Base-by-base conservation (phyloP, 2,329 filamentous ascomycete species). In the Colletotrichum sp. region DNA sequence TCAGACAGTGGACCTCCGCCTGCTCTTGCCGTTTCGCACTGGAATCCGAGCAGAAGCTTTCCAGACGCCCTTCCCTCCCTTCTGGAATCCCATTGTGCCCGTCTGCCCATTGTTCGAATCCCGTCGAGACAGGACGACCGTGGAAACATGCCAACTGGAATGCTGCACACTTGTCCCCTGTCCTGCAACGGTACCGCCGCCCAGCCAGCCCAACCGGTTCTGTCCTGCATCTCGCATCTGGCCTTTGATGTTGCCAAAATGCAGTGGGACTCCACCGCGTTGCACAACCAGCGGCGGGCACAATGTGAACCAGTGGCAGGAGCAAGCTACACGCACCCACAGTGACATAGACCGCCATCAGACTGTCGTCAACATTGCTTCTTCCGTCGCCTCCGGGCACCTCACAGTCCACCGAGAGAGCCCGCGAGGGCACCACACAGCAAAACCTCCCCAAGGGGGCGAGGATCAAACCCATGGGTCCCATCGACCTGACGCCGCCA, bases 381-480 rank as follows among this genome's bases (percentile, higher is more conserved):
- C 62, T 59, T 49, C 24, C 28, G 57, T 69, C 39, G 44, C 24
- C 26, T 34, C 16, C 24, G 24, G 49, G 12, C 8, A n/a, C 34
- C 52, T 39, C 26, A 52, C 39, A 66, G 39, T 30, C 63, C 36
- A 52, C 63, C 63, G 1, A 24, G 24, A 15, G 36, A 66, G 63
- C 36, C 24, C 36, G 28, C 24, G 63, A 49, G 36, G n/a, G 44
- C 44, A 52, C 44, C 44, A 21, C 44, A 24, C n/a, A 52, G 44
- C 44, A 39, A 21, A 34, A 24, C 39, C 30, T 64, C 24, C 44
- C n/a, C 52, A 36, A 39, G 34, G 44, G 65, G 52, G 62, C 52
- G 68, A 67, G 30, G 68, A 68, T 63, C 68, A 75, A 75, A 72
- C 63, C 24, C 63, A 39, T 36, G 62, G 60, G 49, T 64, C 34